Evolutionary conservation across 768 basidiomycete species (phyloP), one percentile per base, ranked within the genome.

Genomic region (Auriscalpium vulgare): DNA sequence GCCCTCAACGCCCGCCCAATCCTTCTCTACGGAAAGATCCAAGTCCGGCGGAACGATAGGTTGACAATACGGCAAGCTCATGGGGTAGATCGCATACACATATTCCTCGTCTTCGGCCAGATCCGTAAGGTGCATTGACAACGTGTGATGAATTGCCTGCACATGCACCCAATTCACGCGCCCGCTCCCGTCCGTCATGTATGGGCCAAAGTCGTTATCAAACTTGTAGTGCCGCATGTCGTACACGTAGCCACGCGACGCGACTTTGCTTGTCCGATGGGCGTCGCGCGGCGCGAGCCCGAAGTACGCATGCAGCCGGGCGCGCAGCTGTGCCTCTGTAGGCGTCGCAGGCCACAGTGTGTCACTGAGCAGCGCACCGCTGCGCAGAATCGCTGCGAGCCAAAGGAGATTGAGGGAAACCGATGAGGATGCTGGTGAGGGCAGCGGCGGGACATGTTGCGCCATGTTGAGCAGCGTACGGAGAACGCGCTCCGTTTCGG

Each of bases 1-100:
- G 0, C 86, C 87, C 36, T 72, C 71, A 0, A 88, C 68, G 3
- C 82, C 80, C 1, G 78, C 81, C 83, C 83, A 84, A 65, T 85
- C 83, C 46, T 62, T 56, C 51, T 68, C 71, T 45, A 67, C 62
- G 44, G 71, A 67, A 14, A 76, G 57, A 54, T 75, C 66, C 48
- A 77, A 40, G 1, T 65, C 74, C 1, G 62, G 62, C 2, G 77
- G 75, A 4, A 81, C 68, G 47, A 77, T 56, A 35, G 76, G 75
- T 62, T 85, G 84, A 29, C 78, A 80, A 60, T 72, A 79, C 23
- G 78, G 72, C 53, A 85, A 61, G 59, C 78, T 78, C 70, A 85
- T 71, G 2, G 74, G 76, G 56, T 75, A 76, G 21, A 78, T 53
- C 10, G 54, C 63, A 53, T 59, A 65, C 47, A 50, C 51, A 47